Evolutionary conservation across 2,329 filamentous ascomycete species (phyloP), one percentile per base, ranked within the genome.

Genomic region (Pseudophaeomoniella oleicola): DNA sequence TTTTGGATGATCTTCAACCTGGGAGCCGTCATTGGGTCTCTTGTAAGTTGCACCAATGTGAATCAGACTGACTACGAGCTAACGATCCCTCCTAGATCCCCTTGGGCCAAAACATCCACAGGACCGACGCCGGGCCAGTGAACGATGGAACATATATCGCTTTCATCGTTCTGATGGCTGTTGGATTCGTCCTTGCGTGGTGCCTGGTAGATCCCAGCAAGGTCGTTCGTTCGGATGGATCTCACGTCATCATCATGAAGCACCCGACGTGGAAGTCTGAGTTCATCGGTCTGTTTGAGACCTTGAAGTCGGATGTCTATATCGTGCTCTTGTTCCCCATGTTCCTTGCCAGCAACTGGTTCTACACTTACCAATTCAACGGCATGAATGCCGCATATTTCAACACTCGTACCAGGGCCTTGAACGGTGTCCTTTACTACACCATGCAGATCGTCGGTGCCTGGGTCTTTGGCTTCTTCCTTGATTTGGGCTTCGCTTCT

Each of bases 1-100:
- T 90, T 90, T 62, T 90, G 84, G 84, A 74, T 81, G 58, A 87
- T 92, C 51, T 90, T 90, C 71, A 90, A 90, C 61, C 56, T 83
- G 41, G 84, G 84, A 45, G 83, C 75, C 48, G 83, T 88, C 45
- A 81, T 90, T 51, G 84, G 84, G 46, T 73, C 75, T 50, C 49
- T 72, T 57, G 65, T 44, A n/a, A 36, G 42, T 54, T 39, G 14
- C 4, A 16, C 15, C 13, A 2, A 10, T 34, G 17, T 37, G 9
- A 16, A 13, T 3, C 15, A 33, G 36, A 35, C n/a, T 16, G 18
- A 32, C 36, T 19, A 32, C 16, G 17, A 15, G 19, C 13, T 30
- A n/a, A n/a, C n/a, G n/a, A n/a, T n/a, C n/a, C 18, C 14, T 4
- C 15, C 22, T 36, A 63, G 54, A 51, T 66, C 18, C 62, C 63